Conservation (phyloP, 345 rosid genomes). For the Camelina neglecta region DNA sequence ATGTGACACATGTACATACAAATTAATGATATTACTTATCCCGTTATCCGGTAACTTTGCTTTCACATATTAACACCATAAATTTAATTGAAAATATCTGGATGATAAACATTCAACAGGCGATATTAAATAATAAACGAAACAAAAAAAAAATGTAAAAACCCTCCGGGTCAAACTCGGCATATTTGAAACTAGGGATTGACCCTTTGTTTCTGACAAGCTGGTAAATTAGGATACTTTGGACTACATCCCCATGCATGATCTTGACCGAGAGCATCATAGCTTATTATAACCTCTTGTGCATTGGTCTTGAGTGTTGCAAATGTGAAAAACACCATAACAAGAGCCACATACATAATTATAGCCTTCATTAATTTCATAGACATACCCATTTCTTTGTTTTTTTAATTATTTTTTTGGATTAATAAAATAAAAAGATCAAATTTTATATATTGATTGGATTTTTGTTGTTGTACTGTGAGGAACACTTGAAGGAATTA, state of each 20-base stretch:
- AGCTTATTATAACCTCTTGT: slow-evolving; percentile 31
- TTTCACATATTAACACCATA: neutral
- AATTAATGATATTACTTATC: neutral
- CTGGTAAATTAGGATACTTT: neutral
- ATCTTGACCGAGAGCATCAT: slow-evolving; percentile 6
- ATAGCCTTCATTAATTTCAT: slow-evolving; percentile 10
- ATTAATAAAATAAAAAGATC: neutral
- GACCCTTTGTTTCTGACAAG: slow-evolving; percentile 1
- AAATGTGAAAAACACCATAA: slow-evolving; percentile 23
- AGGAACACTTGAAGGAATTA: slow-evolving; percentile 3
- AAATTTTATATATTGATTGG: neutral
- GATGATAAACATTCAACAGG: neutral
- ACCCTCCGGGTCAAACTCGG: slow-evolving; percentile 17
- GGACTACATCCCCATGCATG: slow-evolving; percentile 36
- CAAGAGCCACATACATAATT: slow-evolving; percentile 25
- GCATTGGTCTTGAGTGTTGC: slow-evolving; percentile 40
- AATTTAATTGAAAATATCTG: neutral
- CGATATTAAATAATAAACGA: too few relatives aligned
- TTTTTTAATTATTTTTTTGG: neutral
- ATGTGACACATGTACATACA: neutral
- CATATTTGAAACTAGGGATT: slow-evolving; percentile 26
- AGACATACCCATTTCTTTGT: slow-evolving; percentile 25
- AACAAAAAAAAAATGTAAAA: too few relatives aligned
- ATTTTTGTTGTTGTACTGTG: neutral
- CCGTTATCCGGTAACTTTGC: neutral